These are phyloP conservation scores for Neurospora tetraspora DNA, from an alignment of 495 filamentous ascomycete species.

Conservation along the genomic window DNA sequence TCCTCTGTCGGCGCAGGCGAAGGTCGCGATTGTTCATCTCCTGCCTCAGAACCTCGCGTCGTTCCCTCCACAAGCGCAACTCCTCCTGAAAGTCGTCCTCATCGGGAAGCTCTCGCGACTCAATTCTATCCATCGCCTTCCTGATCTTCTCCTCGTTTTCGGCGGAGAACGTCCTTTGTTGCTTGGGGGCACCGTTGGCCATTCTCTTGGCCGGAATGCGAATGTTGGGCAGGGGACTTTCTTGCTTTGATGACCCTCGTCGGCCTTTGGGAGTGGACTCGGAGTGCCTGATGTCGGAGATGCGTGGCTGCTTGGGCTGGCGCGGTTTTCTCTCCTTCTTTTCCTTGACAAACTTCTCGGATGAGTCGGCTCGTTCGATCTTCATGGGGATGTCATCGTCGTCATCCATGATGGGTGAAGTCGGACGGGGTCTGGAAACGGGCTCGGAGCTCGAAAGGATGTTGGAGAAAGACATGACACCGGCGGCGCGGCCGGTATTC, in stretches of 20 bases:
- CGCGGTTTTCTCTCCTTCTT: slow-evolving; percentile 25
- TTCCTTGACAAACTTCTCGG: slow-evolving; percentile 16
- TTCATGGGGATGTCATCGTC: slow-evolving; percentile 11
- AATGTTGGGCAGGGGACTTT: slow-evolving; percentile 36
- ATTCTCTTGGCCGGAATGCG: slow-evolving; percentile 38
- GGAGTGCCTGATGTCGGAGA: slow-evolving; percentile 28
- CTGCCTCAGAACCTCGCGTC: slow-evolving; percentile 49
- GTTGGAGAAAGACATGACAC: slow-evolving; percentile 87
- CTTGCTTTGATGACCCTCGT: slow-evolving; percentile 30
- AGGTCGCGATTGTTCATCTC: slow-evolving; percentile 49
- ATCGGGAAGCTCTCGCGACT: slow-evolving; percentile 60
- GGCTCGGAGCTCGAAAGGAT: slow-evolving; percentile 72
- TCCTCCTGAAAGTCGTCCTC: slow-evolving; percentile 52
- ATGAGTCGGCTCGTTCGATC: slow-evolving; percentile 2
- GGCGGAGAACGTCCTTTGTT: slow-evolving; percentile 40
- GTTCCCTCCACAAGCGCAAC: slow-evolving; percentile 40
- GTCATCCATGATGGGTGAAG: slow-evolving; percentile 24
- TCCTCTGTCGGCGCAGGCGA: slow-evolving; percentile 44
- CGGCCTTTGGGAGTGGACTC: slow-evolving; percentile 31
- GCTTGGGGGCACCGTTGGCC: slow-evolving; percentile 41
- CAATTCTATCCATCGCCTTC: slow-evolving; percentile 53
- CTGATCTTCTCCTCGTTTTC: slow-evolving; percentile 62
- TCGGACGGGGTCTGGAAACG: slow-evolving; percentile 36
- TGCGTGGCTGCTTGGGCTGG: slow-evolving; percentile 34
- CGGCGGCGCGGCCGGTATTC: slow-evolving; percentile 57